phyloP scores from a whole-genome alignment of 495 filamentous ascomycete species.

The Bryoglossum gracile region DNA sequence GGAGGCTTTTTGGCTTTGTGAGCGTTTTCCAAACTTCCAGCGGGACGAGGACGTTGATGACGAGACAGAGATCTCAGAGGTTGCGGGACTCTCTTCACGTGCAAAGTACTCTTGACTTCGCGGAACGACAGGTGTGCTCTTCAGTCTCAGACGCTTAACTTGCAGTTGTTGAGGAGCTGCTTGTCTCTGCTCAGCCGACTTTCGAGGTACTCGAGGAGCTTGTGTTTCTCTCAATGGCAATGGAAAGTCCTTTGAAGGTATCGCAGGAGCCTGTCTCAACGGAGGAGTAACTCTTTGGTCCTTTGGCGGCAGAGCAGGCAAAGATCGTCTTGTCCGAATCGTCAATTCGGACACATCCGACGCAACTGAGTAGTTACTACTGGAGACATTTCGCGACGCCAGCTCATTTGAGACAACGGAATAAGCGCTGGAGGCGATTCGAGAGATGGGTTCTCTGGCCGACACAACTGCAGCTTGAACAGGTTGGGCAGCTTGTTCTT shows the following conservation, averaged over 20 bases:
- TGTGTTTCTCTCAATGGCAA: background rate
- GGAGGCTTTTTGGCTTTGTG: background rate
- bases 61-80: background rate
- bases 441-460: background rate
- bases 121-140: slow-evolving; percentile 8
- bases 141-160: too few species aligned
- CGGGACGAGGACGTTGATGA: slow-evolving; percentile 1
- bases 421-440: slow-evolving; percentile 7
- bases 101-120: background rate
- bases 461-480: background rate
- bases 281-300: background rate
- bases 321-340: background rate
- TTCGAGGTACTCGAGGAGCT: background rate
- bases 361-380: background rate
- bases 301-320: background rate
- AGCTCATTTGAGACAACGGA: background rate
- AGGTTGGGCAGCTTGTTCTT: background rate
- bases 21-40: slow-evolving; percentile 2
- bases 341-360: background rate
- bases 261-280: background rate
- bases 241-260: slow-evolving; percentile 3
- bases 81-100: background rate
- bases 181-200: background rate
- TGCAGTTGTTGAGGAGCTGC: background rate
- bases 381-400: background rate